Evolutionary conservation across 768 basidiomycete genomes (phyloP).

Genomic region (Hygrophoropsis aurantiaca): DNA sequence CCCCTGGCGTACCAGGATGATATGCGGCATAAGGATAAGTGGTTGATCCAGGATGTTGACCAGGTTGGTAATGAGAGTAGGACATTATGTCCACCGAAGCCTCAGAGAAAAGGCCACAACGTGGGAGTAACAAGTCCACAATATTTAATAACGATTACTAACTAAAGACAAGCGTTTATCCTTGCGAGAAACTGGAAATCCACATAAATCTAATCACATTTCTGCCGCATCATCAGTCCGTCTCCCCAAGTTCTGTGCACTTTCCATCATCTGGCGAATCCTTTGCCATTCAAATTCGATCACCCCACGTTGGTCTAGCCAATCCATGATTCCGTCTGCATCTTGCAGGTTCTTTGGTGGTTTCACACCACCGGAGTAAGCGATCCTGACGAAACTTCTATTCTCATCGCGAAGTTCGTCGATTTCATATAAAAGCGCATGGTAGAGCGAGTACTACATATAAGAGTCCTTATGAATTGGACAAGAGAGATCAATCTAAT

Average conservation of each 20-base stretch:
- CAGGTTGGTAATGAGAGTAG: constrained; percentile 36
- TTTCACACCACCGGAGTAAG: constrained; percentile 49
- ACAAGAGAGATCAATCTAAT: background rate
- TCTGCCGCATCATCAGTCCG: background rate
- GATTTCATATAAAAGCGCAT: constrained; percentile 55
- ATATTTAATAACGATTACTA: too few species aligned
- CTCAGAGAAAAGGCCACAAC: background rate
- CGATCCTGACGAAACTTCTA: constrained; percentile 56
- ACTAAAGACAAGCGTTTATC: too few species aligned
- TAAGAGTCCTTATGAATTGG: constrained; percentile 3
- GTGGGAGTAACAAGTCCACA: too few species aligned
- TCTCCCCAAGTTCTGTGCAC: constrained; percentile 62
- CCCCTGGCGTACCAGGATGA: constrained; percentile 44
- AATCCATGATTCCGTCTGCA: constrained; percentile 79
- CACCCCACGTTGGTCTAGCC: constrained; percentile 70
- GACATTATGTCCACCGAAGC: constrained; percentile 23
- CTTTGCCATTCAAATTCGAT: constrained; percentile 72
- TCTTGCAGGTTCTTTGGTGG: constrained; percentile 70
- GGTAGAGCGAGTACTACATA: constrained; percentile 63
- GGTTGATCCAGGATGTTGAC: constrained; percentile 39
- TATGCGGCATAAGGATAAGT: constrained; percentile 70
- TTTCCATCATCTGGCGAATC: constrained; percentile 73
- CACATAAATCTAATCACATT: too few species aligned
- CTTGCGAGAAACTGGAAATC: too few species aligned
- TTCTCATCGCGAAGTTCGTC: constrained; percentile 47